Conservation (phyloP, 306 rosid species). For the Canavalia gladiata region DNA sequence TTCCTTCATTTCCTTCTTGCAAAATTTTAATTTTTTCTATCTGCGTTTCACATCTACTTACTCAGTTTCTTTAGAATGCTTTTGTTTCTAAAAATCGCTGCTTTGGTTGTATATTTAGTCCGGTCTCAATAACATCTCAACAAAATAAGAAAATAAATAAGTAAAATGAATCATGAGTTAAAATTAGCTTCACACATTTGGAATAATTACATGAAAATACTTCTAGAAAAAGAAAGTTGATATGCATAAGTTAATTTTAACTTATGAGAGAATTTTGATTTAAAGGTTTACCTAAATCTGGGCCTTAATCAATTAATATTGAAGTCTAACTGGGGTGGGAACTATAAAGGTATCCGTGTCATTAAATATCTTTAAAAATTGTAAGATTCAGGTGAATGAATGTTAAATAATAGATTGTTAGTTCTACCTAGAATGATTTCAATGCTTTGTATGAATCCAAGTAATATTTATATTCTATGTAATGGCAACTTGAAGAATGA, state of each 20-base stretch:
- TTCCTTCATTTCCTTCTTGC: neutral
- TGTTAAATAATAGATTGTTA: neutral
- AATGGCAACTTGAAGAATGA: neutral
- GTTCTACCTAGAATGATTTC: neutral
- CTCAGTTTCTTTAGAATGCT: neutral
- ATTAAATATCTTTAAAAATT: conserved; percentile 19
- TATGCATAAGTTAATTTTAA: too few species aligned
- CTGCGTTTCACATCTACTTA: conserved; percentile 11
- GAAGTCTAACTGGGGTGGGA: conserved; percentile 25
- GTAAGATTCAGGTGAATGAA: conserved; percentile 2
- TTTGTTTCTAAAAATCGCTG: neutral
- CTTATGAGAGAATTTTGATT: too few species aligned
- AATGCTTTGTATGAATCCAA: conserved; percentile 16
- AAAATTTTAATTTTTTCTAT: neutral
- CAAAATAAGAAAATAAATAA: too few species aligned
- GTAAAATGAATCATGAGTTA: too few species aligned
- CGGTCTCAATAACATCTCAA: too few species aligned
- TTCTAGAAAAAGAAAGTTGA: too few species aligned
- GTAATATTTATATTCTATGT: neutral
- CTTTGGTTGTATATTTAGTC: too few species aligned
- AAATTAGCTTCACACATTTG: too few species aligned
- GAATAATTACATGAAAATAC: too few species aligned
- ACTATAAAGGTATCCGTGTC: neutral
- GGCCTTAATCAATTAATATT: neutral
- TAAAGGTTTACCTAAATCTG: too few species aligned